Base-by-base conservation (phyloP, 2,329 filamentous ascomycete species). In the Eutypella sp. region DNA sequence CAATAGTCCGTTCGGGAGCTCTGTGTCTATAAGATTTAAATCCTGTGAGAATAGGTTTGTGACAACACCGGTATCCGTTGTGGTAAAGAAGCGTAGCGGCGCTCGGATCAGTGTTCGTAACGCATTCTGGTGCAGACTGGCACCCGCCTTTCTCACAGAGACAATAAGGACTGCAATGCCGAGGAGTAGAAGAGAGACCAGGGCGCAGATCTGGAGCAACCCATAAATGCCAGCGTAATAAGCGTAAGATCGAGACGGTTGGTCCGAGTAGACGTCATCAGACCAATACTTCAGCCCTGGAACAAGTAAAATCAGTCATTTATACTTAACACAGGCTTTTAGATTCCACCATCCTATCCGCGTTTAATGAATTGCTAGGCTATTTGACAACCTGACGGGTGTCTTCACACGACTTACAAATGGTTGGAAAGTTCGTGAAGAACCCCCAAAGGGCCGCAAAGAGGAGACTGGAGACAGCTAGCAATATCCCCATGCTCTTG, bases 21-120 rank as follows among this genome's bases (percentile, higher is more conserved):
- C 66, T 2, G 57, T 59, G 33, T 74, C 71, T 2, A 74, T 58
- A 0, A 74, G 57, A 2, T 61, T 65, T 46, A 72, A 56, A 23
- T 76, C 73, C 49, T 75, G 72, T 0, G 69, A 71, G 49, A 75
- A 76, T 6, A 70, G 51, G 22, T 73, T 74, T 5, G 66, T 67
- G 23, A 70, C 59, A 2, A 65, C 53, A 2, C 72, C 72, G 0
- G 60, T 58, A 47, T 75, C 71, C 0, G 67, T 73, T 0, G 47
- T 61, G 1, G 66, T 65, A 41, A 73, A 71, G 48, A 73, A 72
- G 6, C 52, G 52, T 31, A 75, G 47, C 1, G 64, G 62, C 0
- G 65, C 62, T n/a, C 41, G 51, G 11, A 51, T 73, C 76, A 58
- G 74, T 66, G 54, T 54, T 3, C 39, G 42, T 13, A 61, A 46